phyloP scores from a whole-genome alignment of 306 rosid genomes.

The Vachellia collinsii region DNA sequence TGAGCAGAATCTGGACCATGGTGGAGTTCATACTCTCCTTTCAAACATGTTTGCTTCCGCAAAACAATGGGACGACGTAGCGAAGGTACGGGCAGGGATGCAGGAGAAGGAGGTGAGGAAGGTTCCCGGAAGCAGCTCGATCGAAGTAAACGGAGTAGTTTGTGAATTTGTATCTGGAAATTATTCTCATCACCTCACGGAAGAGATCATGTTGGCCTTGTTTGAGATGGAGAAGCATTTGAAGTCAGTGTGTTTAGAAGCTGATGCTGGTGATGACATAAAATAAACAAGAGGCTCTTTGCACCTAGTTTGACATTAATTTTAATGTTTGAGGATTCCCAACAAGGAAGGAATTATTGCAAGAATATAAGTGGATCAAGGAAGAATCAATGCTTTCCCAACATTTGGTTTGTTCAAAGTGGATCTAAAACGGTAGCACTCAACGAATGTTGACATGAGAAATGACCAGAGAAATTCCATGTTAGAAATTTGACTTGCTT shows the following conservation, averaged over 20 bases:
- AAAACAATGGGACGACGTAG: slow-evolving; percentile 49
- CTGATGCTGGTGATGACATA: slow-evolving; percentile 17
- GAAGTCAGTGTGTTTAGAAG: slow-evolving; percentile 35
- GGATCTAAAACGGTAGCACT: not conserved
- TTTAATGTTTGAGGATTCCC: not conserved
- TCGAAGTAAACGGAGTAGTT: slow-evolving; percentile 47
- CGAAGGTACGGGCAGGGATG: slow-evolving; percentile 48
- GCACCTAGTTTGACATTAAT: not conserved
- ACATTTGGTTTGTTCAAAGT: not conserved
- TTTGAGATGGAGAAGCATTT: slow-evolving; percentile 43
- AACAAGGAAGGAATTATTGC: not conserved
- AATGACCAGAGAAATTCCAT: not conserved
- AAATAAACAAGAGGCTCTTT: slow-evolving; percentile 5
- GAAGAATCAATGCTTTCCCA: not conserved
- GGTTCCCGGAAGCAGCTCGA: slow-evolving; percentile 51
- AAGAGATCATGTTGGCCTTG: slow-evolving; percentile 34
- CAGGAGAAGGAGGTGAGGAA: slow-evolving; percentile 44
- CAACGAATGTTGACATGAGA: not conserved
- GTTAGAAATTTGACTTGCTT: not conserved
- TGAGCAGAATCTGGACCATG: slow-evolving; percentile 46
- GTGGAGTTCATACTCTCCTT: slow-evolving; percentile 51
- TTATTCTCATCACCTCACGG: slow-evolving; percentile 33
- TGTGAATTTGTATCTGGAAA: slow-evolving; percentile 51
- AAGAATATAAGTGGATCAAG: not conserved
- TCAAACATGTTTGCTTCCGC: slow-evolving; percentile 53